Conservation (phyloP, 257 asterid species). For the Schizonepeta tenuifolia region DNA sequence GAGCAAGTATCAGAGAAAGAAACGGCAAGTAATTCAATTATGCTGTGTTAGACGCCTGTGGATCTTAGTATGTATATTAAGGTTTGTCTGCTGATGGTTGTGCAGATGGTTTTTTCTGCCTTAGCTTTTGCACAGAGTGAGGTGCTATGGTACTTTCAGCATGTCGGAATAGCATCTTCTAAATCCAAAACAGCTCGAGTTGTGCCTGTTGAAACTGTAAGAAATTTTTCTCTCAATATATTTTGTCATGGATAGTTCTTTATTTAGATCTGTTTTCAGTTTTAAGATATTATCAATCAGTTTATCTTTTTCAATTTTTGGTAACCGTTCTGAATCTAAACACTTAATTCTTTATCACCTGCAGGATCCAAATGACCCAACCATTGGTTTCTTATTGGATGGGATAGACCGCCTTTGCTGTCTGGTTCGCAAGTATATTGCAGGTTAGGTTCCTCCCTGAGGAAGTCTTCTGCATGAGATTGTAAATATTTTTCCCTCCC, state of each 20-base stretch:
- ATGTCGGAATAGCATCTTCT: conserved; percentile 80
- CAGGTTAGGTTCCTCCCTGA: conserved; percentile 61
- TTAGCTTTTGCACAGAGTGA: conserved; percentile 97
- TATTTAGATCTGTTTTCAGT: conserved; percentile 23
- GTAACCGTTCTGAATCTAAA: conserved; percentile 14
- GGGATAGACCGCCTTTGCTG: conserved; percentile 97
- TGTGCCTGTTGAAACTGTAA: conserved; percentile 86
- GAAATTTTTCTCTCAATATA: conserved; percentile 39
- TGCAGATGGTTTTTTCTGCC: conserved; percentile 98
- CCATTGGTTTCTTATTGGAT: conserved; percentile 91
- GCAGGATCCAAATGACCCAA: conserved; percentile 98
- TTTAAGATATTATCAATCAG: not conserved
- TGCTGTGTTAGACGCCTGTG: conserved; percentile 11
- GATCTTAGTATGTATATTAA: conserved; percentile 19
- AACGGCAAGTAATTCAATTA: not conserved
- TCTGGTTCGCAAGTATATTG: conserved; percentile 96
- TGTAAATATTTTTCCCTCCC: not conserved
- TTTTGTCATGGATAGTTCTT: conserved; percentile 22
- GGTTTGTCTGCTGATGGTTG: conserved; percentile 40
- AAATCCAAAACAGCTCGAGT: conserved; percentile 75
- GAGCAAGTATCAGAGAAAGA: conserved; percentile 17
- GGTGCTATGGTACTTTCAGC: conserved; percentile 96
- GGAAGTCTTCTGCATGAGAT: conserved; percentile 23
- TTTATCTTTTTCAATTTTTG: conserved; percentile 21
- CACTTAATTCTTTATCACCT: conserved; percentile 16